Evolutionary conservation across 1,139 yeast genomes (phyloP).

Genomic region (Yamadazyma siamensis): DNA sequence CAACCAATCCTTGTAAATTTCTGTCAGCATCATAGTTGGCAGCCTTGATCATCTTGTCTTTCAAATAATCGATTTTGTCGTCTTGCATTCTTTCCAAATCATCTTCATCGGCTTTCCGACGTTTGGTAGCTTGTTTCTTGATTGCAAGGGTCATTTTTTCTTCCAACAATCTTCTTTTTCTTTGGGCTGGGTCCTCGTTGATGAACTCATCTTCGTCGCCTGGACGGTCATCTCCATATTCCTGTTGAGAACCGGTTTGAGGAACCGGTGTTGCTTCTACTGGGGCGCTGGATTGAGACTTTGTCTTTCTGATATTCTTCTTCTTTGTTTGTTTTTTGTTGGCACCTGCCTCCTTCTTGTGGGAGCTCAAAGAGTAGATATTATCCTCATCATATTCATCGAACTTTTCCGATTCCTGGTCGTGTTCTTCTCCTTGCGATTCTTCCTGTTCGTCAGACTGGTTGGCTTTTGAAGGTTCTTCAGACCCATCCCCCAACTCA

Average conservation of each 20-base stretch:
- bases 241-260: constrained; percentile 4
- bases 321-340: constrained; percentile 28
- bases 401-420: constrained; percentile 8
- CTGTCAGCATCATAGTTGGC: constrained; percentile 89
- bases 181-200: constrained; percentile 46
- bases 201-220: constrained; percentile 12
- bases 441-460: constrained; percentile 8
- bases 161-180: constrained; percentile 75
- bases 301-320: constrained; percentile 35
- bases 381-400: constrained; percentile 28
- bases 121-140: constrained; percentile 57
- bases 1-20: constrained; percentile 71
- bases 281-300: constrained; percentile 5
- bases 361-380: constrained; percentile 31
- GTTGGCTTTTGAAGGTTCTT: constrained; percentile 6
- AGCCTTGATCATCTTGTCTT: constrained; percentile 90
- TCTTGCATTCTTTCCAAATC: constrained; percentile 95
- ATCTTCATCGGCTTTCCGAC: constrained; percentile 75
- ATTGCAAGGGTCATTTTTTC: constrained; percentile 76
- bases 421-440: background rate
- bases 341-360: constrained; percentile 18
- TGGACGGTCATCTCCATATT: constrained; percentile 13
- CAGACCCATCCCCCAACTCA: background rate
- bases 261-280: constrained; percentile 9
- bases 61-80: constrained; percentile 75